Evolutionary conservation across 2,329 filamentous ascomycete genomes (phyloP).

Genomic region (Pyrenochaeta sp.): DNA sequence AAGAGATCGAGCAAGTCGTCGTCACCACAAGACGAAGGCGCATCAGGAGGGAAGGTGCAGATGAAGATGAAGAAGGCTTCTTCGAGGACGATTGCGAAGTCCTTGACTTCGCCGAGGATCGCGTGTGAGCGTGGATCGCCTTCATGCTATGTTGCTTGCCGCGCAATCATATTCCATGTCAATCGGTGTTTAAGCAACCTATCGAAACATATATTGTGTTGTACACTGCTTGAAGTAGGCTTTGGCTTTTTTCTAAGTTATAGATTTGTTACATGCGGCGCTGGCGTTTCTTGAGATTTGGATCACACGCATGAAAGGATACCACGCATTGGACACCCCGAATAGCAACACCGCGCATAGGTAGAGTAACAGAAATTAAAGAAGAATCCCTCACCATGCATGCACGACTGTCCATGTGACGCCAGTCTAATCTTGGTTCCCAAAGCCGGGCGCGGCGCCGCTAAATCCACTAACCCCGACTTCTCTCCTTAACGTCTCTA

Average conservation of each 20-base stretch:
- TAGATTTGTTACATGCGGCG: background rate
- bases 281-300: constrained; percentile 1
- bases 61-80: constrained; percentile 74
- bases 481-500: background rate
- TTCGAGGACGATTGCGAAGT: constrained; percentile 95
- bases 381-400: background rate
- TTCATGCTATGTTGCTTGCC: background rate
- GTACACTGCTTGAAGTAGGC: background rate
- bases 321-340: background rate
- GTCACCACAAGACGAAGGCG: constrained; percentile 78
- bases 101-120: constrained; percentile 78
- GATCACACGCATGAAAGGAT: background rate
- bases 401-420: too few relatives aligned
- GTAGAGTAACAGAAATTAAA: background rate
- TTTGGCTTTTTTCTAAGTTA: background rate
- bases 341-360: background rate
- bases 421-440: background rate
- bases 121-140: constrained; percentile 48
- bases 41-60: constrained; percentile 57
- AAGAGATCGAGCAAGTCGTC: constrained; percentile 78
- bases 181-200: background rate
- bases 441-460: background rate
- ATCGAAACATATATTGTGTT: background rate
- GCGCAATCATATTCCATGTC: background rate
- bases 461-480: constrained; percentile 4